Conservation (phyloP, 345 rosid genomes). For the Citrus glauca region DNA sequence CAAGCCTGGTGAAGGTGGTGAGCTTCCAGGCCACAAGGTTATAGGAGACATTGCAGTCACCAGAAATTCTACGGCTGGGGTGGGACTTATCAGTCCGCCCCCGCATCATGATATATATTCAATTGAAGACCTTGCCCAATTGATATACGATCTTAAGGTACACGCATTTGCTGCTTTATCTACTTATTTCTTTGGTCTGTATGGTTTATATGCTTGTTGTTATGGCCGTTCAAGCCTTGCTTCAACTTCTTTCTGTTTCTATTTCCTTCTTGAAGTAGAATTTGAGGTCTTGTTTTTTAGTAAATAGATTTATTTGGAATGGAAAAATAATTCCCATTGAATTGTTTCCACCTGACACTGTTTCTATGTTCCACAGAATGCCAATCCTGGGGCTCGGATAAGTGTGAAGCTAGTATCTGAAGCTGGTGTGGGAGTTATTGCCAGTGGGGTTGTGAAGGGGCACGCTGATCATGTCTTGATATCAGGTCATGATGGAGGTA, state of each 20-base stretch:
- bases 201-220: background rate
- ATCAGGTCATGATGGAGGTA: conserved; percentile 99
- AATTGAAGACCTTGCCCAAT: conserved; percentile 97
- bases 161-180: background rate
- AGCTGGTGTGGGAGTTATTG: conserved; percentile 99
- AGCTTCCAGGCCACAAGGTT: conserved; percentile 99
- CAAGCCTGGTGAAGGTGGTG: conserved; percentile 99
- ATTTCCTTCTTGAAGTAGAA: background rate
- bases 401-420: conserved; percentile 97
- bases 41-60: conserved; percentile 98
- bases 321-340: background rate
- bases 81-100: conserved; percentile 98
- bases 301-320: background rate
- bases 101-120: conserved; percentile 99
- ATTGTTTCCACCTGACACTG: conserved; percentile 12
- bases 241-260: background rate
- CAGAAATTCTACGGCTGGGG: conserved; percentile 96
- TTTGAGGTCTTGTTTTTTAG: background rate
- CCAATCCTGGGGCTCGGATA: conserved; percentile 89
- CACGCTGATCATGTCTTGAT: conserved; percentile 98
- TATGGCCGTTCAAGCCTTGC: background rate
- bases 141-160: conserved; percentile 99
- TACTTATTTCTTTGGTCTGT: background rate
- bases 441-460: conserved; percentile 99
- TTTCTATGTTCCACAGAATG: conserved; percentile 46